These are phyloP conservation scores for Isoetes taiwanensis DNA, from an alignment of 75 land plant species.

Conservation along the genomic window DNA sequence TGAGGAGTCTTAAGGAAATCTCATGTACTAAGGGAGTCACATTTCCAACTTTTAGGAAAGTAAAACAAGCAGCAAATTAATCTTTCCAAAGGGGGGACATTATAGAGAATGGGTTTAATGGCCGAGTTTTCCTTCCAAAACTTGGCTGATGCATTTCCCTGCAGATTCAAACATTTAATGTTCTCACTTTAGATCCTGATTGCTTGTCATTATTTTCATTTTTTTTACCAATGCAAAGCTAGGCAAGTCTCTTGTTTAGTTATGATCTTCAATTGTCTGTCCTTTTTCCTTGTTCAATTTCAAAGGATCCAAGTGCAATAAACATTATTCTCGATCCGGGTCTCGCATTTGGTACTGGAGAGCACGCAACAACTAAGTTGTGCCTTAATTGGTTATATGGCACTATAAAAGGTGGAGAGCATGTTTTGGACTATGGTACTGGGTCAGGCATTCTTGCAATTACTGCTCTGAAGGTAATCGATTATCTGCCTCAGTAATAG, in stretches of 20 bases:
- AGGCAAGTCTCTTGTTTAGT: no score
- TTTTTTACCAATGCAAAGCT: no score
- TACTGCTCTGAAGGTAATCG: constrained; percentile 67
- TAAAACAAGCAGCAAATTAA: no score
- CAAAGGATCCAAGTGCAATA: constrained; percentile 50
- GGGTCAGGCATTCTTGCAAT: constrained; percentile 81
- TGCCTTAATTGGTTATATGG: constrained; percentile 45
- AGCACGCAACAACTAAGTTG: constrained; percentile 74
- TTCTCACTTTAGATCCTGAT: neutral
- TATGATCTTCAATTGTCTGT: neutral
- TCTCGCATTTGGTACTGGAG: constrained; percentile 88
- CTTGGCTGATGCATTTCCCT: no score
- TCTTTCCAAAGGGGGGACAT: no score
- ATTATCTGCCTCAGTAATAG: neutral
- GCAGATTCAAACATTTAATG: no score
- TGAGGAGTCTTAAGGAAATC: no score
- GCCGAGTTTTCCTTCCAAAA: no score
- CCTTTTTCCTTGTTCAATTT: neutral
- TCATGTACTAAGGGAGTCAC: no score
- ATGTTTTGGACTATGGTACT: constrained; percentile 66
- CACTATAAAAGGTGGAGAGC: constrained; percentile 52
- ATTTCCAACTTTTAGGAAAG: no score
- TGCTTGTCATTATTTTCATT: neutral
- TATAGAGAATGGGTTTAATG: no score
- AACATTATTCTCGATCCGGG: constrained; percentile 82